These are phyloP conservation scores for Calonectria fujianensis DNA, from an alignment of 2,329 filamentous ascomycete genomes.

Conservation along the genomic window DNA sequence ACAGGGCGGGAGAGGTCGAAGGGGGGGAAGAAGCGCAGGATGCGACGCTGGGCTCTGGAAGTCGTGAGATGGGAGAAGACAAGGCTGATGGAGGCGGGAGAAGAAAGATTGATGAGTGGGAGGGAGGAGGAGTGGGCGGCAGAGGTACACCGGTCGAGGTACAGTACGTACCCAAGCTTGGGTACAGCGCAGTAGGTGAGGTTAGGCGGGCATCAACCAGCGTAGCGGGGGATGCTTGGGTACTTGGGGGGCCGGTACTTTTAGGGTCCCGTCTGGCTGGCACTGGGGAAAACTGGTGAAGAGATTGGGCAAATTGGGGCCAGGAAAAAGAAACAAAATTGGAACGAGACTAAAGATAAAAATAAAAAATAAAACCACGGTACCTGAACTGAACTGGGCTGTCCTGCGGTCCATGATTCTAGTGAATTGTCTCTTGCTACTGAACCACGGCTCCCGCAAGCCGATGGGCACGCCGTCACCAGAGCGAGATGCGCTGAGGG, in stretches of 20 bases:
- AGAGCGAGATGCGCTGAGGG: background rate
- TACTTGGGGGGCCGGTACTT: conserved; percentile 23
- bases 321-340: conserved; percentile 23
- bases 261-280: conserved; percentile 26
- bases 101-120: conserved; percentile 39
- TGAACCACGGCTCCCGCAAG: conserved; percentile 19
- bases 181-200: conserved; percentile 27
- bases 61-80: conserved; percentile 34
- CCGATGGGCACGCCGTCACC: background rate
- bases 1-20: conserved; percentile 25
- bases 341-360: conserved; percentile 25
- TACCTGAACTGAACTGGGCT: background rate
- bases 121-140: conserved; percentile 34
- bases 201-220: conserved; percentile 30
- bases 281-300: conserved; percentile 13
- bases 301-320: conserved; percentile 26
- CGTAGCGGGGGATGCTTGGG: conserved; percentile 26
- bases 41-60: conserved; percentile 33
- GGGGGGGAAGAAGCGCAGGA: conserved; percentile 20
- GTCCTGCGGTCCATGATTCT: conserved; percentile 8
- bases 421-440: conserved; percentile 20
- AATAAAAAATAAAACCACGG: conserved; percentile 11
- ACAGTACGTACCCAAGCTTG: conserved; percentile 37
- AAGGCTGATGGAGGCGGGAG: conserved; percentile 43
- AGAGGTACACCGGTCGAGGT: conserved; percentile 28